Evolutionary conservation across 164 flowering plant species (phyloP).

Genomic region (Tetracentron sinense): DNA sequence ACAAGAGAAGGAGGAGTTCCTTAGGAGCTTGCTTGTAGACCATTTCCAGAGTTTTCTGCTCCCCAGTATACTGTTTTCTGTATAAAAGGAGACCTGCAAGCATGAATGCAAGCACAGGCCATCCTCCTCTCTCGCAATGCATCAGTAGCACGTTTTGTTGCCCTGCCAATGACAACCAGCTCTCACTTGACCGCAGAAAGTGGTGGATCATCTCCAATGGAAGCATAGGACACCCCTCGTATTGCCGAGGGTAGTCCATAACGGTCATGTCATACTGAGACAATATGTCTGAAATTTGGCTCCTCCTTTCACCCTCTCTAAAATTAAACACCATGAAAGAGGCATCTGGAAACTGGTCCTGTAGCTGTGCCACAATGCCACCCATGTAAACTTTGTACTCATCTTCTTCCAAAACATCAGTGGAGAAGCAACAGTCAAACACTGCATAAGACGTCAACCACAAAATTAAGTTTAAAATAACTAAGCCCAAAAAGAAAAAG

Average conservation of each 20-base stretch:
- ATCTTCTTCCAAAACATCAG: conserved; percentile 74
- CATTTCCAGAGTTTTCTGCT: conserved; percentile 93
- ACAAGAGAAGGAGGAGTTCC: conserved; percentile 80
- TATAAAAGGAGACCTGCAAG: conserved; percentile 83
- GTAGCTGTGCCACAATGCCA: conserved; percentile 83
- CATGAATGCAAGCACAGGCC: conserved; percentile 98
- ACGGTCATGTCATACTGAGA: conserved; percentile 89
- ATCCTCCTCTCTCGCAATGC: conserved; percentile 98
- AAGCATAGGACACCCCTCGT: conserved; percentile 81
- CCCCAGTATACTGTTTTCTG: conserved; percentile 84
- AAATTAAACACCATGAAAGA: conserved; percentile 96
- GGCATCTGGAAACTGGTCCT: conserved; percentile 80
- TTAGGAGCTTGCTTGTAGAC: conserved; percentile 91
- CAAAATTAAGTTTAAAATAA: conserved; percentile 2
- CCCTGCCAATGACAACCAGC: conserved; percentile 88
- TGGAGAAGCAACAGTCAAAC: conserved; percentile 95
- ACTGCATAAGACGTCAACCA: conserved; percentile 41
- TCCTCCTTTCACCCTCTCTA: conserved; percentile 77
- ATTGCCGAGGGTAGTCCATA: conserved; percentile 92
- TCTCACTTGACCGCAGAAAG: conserved; percentile 83
- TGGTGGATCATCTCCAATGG: conserved; percentile 89
- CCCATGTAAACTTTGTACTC: conserved; percentile 79
- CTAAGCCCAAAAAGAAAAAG: neutral
- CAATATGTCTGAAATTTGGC: conserved; percentile 72
- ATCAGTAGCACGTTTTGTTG: conserved; percentile 87